Evolutionary conservation across 176 grass and related monocot genomes (phyloP).

Genomic region (Poa annua): DNA sequence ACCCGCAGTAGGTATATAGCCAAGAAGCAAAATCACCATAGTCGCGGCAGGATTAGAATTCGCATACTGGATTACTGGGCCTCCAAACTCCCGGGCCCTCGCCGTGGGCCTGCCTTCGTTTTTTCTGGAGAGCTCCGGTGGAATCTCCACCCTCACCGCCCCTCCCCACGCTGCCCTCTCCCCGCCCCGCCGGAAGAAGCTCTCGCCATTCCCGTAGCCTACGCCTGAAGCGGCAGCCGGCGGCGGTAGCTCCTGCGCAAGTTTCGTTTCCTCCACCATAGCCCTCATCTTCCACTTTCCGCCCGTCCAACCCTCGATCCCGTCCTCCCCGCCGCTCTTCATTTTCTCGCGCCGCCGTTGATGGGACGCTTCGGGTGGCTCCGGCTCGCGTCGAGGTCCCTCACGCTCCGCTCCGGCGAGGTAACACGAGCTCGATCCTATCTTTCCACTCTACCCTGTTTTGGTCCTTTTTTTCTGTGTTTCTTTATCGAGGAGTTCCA

Average conservation of each 20-base stretch:
- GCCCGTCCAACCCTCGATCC: background rate
- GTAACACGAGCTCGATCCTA: slow-evolving; percentile 22
- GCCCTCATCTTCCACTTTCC: background rate
- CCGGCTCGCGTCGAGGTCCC: slow-evolving; percentile 46
- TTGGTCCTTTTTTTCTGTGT: background rate
- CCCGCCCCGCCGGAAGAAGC: background rate
- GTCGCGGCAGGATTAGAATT: background rate
- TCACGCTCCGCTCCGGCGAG: slow-evolving; percentile 48
- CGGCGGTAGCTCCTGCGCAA: background rate
- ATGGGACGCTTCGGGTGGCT: slow-evolving; percentile 54
- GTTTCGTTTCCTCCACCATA: background rate
- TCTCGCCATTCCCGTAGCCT: background rate
- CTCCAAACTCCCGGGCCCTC: background rate
- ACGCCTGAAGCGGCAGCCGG: background rate
- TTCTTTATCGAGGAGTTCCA: background rate
- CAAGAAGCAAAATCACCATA: too few species aligned
- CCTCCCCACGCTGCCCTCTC: background rate
- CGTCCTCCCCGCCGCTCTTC: background rate
- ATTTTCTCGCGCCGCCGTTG: background rate
- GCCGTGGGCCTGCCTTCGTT: slow-evolving; percentile 1
- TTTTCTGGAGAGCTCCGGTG: background rate
- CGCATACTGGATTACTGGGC: background rate
- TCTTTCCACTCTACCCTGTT: slow-evolving; percentile 24
- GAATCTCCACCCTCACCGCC: background rate
- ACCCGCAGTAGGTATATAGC: too few species aligned